These are phyloP conservation scores for Acer campestre DNA, from an alignment of 345 rosid genomes.

Conservation along the genomic window DNA sequence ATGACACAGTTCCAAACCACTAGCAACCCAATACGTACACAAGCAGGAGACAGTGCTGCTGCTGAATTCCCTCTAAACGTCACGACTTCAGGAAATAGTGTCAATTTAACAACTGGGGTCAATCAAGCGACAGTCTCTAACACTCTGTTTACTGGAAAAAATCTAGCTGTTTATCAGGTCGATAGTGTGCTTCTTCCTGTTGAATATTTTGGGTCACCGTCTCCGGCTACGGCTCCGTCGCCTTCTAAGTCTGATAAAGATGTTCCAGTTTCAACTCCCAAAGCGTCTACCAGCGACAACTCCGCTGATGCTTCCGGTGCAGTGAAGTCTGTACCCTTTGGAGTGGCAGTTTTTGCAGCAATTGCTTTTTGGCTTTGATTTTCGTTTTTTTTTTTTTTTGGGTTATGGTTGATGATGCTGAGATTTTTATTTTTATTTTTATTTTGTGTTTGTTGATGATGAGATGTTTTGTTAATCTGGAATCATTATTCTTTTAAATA, in stretches of 20 bases:
- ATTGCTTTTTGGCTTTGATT: conserved; percentile 41
- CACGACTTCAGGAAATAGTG: conserved; percentile 78
- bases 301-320: conserved; percentile 51
- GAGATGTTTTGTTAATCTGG: conserved; percentile 22
- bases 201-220: conserved; percentile 57
- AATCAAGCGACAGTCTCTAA: conserved; percentile 64
- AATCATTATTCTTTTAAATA: conserved; percentile 27
- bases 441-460: not conserved
- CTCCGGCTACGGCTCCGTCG: conserved; percentile 73
- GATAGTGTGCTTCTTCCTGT: conserved; percentile 77
- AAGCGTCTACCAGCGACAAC: conserved; percentile 39
- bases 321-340: conserved; percentile 16
- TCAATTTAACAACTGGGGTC: conserved; percentile 80
- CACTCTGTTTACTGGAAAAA: conserved; percentile 51
- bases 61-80: conserved; percentile 72
- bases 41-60: conserved; percentile 63
- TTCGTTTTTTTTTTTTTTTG: not conserved
- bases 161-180: conserved; percentile 75
- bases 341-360: conserved; percentile 33
- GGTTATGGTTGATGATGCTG: conserved; percentile 2
- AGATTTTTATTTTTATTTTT: not conserved
- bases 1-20: conserved; percentile 81
- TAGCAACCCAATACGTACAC: conserved; percentile 88
- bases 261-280: conserved; percentile 50
- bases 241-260: conserved; percentile 55